Percentiles rank a stretch among this genome's conserved stretches.
phyloP scores from a whole-genome alignment of 2,329 filamentous ascomycete species.

The Pseudomassariella vexata region DNA sequence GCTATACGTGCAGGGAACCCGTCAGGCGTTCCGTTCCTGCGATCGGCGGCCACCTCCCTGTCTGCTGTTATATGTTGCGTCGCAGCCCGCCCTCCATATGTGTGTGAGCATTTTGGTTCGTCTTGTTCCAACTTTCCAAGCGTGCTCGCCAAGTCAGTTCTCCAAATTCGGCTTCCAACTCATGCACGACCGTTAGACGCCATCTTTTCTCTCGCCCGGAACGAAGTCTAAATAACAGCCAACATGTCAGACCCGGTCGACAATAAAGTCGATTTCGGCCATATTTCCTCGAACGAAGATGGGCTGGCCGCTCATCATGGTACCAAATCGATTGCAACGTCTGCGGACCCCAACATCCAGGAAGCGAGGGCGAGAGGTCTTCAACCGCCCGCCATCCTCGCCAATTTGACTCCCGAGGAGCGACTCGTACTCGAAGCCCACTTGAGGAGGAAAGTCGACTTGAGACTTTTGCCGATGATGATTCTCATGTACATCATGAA shows the following conservation, averaged over 20 bases:
- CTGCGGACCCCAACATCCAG: neutral
- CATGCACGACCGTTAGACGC: too few relatives aligned
- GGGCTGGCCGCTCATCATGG: slow-evolving; percentile 1
- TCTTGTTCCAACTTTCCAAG: too few relatives aligned
- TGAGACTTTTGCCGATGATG: slow-evolving; percentile 59
- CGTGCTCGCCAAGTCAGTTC: too few relatives aligned
- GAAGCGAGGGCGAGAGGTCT: slow-evolving; percentile 18
- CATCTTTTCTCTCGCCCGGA: too few relatives aligned
- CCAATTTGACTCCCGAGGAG: slow-evolving; percentile 44
- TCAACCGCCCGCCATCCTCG: slow-evolving; percentile 26
- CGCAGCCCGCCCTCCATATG: too few relatives aligned
- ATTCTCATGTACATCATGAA: slow-evolving; percentile 68
- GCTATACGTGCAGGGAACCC: too few relatives aligned
- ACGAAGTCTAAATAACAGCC: too few relatives aligned
- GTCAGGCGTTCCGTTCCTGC: too few relatives aligned
- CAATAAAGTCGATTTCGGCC: slow-evolving; percentile 7
- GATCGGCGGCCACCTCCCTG: too few relatives aligned
- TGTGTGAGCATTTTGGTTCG: too few relatives aligned
- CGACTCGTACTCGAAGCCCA: slow-evolving; percentile 45
- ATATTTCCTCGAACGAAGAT: slow-evolving; percentile 6
- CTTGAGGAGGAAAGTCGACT: slow-evolving; percentile 59
- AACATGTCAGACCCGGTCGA: slow-evolving; percentile 4
- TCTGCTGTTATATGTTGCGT: too few relatives aligned
- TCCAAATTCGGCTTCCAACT: too few relatives aligned
- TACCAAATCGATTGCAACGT: slow-evolving; percentile 1